Evolutionary conservation across 306 rosid genomes (phyloP).

Genomic region (Chamaecrista fasciculata): DNA sequence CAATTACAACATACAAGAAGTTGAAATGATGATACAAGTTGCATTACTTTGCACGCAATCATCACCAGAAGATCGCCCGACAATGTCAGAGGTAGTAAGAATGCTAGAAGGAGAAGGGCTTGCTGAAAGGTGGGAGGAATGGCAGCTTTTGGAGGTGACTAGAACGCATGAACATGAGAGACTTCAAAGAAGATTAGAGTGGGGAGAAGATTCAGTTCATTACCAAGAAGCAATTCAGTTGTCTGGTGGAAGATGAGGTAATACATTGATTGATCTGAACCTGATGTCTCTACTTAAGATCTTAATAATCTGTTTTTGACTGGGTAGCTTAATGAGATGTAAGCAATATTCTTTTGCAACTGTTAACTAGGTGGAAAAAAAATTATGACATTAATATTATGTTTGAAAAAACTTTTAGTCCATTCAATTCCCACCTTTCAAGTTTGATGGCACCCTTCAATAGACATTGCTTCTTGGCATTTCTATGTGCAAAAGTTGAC

Average conservation of each 20-base stretch:
- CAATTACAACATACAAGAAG: constrained; percentile 60
- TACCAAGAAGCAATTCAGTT: constrained; percentile 80
- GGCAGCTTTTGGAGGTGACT: constrained; percentile 73
- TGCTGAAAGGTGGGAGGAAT: constrained; percentile 90
- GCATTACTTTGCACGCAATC: constrained; percentile 86
- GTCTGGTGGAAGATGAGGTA: constrained; percentile 79
- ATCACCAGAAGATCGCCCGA: constrained; percentile 80
- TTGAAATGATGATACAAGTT: constrained; percentile 80
- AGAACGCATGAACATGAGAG: constrained; percentile 75
- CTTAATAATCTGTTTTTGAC: constrained; percentile 25
- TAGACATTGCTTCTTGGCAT: constrained; percentile 31
- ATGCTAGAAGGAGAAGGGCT: constrained; percentile 97
- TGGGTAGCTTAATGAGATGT: constrained; percentile 22
- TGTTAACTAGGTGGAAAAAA: neutral
- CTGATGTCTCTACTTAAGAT: neutral
- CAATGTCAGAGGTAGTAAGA: constrained; percentile 89
- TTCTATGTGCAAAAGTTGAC: too few species aligned
- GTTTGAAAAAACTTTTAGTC: too few species aligned
- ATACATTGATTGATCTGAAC: neutral
- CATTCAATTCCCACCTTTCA: constrained; percentile 25
- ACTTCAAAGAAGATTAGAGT: constrained; percentile 66
- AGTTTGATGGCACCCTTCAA: constrained; percentile 36
- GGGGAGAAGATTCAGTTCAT: constrained; percentile 81
- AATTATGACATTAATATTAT: neutral
- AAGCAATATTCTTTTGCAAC: constrained; percentile 12